These are phyloP conservation scores for Filobasidium wieringae DNA, from an alignment of 768 basidiomycete genomes.

Conservation along the genomic window DNA sequence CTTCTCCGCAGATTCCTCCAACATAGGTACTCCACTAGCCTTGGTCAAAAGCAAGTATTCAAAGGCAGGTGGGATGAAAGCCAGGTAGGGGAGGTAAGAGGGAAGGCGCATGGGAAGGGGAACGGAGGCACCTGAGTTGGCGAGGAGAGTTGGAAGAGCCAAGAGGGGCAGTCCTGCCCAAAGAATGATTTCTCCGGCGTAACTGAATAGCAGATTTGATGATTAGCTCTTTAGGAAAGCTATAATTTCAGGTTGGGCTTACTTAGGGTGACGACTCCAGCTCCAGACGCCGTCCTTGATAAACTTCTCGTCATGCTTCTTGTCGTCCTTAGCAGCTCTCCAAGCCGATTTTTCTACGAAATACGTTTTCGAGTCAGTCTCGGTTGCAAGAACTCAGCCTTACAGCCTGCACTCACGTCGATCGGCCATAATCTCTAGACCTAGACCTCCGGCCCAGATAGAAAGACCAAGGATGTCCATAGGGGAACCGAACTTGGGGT, in stretches of 20 bases:
- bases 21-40: conserved; percentile 59
- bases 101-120: conserved; percentile 38
- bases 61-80: conserved; percentile 52
- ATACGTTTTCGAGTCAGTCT: too few species aligned
- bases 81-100: conserved; percentile 31
- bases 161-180: conserved; percentile 58
- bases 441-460: conserved; percentile 50
- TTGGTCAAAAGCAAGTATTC: conserved; percentile 49
- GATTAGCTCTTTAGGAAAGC: not conserved
- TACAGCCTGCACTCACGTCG: conserved; percentile 33
- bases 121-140: conserved; percentile 31
- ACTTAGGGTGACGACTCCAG: conserved; percentile 64
- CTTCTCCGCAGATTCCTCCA: conserved; percentile 44
- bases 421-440: conserved; percentile 56
- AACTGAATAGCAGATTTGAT: conserved; percentile 41
- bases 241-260: conserved; percentile 19
- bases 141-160: conserved; percentile 46
- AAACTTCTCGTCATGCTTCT: conserved; percentile 60
- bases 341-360: conserved; percentile 50
- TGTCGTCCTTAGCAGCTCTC: conserved; percentile 50
- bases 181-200: conserved; percentile 59
- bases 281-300: conserved; percentile 59
- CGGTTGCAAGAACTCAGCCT: too few species aligned
- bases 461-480: conserved; percentile 50
- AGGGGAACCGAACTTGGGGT: conserved; percentile 45